Base-by-base conservation (phyloP, 768 basidiomycete species). In the Macrolepiota fuliginosa region DNA sequence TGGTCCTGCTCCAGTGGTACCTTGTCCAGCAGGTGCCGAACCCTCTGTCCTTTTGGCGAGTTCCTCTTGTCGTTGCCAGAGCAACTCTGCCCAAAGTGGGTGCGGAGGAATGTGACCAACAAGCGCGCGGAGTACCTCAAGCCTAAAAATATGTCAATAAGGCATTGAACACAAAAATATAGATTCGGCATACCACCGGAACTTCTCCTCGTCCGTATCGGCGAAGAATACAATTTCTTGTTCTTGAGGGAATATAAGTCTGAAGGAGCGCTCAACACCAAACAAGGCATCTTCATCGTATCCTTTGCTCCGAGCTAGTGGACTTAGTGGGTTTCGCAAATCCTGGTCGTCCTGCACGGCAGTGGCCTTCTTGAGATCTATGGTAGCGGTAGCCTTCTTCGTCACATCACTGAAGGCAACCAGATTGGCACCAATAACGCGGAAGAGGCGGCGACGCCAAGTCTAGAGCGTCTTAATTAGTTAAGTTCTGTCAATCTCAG, bases 371-470 rank as follows among this genome's bases (percentile, higher is more conserved):
- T 90, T 90, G 45, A 97, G 78, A 71, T 95, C 92, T 64, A 96
- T 96, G n/a, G 91, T 93, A 3, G 91, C 86, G 0, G 87, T 95
- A 1, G 90, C 88, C 65, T 87, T 91, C 80, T 92, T 94, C 27
- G 95, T 97, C 9, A 96, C 87, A 69, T 96, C 92, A 68, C 94
- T 97, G 75, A 91, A 95, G 0, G 95, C 93, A 46, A 97, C 81
- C 32, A 97, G 77, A 68, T 87, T 94, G 7, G 91, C 84, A 7
- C 95, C 95, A 60, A 92, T 90, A 17, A 97, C 82, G 36, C 93
- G 86, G 54, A 96, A 81, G 64, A 87, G 88, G 59, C 95, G 85
- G 54, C 95, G 83, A 54, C 91, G 86, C 89, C 88, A 92, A 2
- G 88, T 86, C 92, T 94, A 52, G 19, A n/a, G n/a, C 17, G 5